Base-by-base conservation (phyloP, 75 land plant genomes). In the Pseudotsuga menziesii region DNA sequence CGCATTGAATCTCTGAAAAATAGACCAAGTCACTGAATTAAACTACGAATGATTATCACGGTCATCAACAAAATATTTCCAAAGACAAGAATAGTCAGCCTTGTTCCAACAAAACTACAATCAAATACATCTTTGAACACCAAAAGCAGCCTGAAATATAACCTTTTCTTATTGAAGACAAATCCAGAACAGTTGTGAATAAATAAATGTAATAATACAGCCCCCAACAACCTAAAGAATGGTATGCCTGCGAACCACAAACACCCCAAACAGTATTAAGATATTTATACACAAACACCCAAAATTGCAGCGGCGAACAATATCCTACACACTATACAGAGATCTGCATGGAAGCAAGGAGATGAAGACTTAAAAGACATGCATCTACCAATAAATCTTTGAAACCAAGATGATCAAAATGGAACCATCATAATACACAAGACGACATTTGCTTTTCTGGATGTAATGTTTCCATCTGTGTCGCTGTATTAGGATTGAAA, bases 261-360 rank as follows among this genome's bases (percentile, higher is more conserved):
- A 36, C 39, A 35, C 32, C 5, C 48, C 23, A 41, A n/a, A 69
- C 72, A 69, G 41, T 69, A 20, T n/a, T 22, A 69, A 19, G 72
- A 41, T 7, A 36, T 22, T 69, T 39, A 19, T n/a, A 41, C 41
- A 69, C 72, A 69, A 20, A 41, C 20, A 41, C 39, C 72, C 72
- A 23, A 69, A 41, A 36, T 48, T 48, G 54, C 44, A 39, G 72
- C 54, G 41, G 72, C 54, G n/a, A 22, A 39, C 48, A 41, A 69
- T 44, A 69, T n/a, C 72, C 72, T 41, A 41, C 17, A 64, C 72
- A 69, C 39, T 69, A 69, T 44, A 69, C n/a, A 69, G n/a, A 11
- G 41, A 69, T 35, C 72, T 41, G 72, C 41, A 41, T 69, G 72
- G 72, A 69, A 69, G 48, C 3, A 69, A n/a, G 72, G 23, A 69